Conservation (phyloP, 2,329 filamentous ascomycete species). For the Fulvia fulva region DNA sequence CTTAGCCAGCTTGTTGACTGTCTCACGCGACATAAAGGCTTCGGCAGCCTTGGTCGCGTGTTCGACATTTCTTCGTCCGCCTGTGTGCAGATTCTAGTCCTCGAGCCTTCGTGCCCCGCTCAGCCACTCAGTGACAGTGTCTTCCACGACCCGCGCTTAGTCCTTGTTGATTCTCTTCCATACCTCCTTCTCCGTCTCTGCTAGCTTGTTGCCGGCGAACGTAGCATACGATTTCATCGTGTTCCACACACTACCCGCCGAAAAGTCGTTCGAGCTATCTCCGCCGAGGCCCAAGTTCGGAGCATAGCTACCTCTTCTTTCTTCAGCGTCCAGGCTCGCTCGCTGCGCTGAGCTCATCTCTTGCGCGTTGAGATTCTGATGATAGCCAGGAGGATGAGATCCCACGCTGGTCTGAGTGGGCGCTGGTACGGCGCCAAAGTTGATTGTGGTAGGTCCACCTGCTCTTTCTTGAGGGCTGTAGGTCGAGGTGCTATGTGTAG, state of each 20-base stretch:
- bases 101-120: no score
- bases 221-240: slow-evolving; percentile 42
- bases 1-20: no score
- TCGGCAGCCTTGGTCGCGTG: no score
- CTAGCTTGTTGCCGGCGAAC: slow-evolving; percentile 39
- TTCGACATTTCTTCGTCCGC: no score
- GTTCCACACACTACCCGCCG: slow-evolving; percentile 31
- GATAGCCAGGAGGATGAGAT: slow-evolving; percentile 46
- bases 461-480: slow-evolving; percentile 12
- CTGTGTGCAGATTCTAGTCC: no score
- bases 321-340: slow-evolving; percentile 30
- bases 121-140: background rate
- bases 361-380: slow-evolving; percentile 43
- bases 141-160: background rate
- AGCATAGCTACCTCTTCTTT: slow-evolving; percentile 21
- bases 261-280: slow-evolving; percentile 17
- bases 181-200: slow-evolving; percentile 44
- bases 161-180: slow-evolving; percentile 45
- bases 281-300: slow-evolving; percentile 21
- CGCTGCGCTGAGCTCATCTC: slow-evolving; percentile 37
- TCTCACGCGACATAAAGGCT: no score
- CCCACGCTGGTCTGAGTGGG: slow-evolving; percentile 26
- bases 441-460: slow-evolving; percentile 37
- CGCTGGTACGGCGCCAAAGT: slow-evolving; percentile 34
- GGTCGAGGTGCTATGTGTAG: slow-evolving; percentile 37